These are phyloP conservation scores for Russula brevipes DNA, from an alignment of 768 basidiomycete genomes.

Conservation along the genomic window DNA sequence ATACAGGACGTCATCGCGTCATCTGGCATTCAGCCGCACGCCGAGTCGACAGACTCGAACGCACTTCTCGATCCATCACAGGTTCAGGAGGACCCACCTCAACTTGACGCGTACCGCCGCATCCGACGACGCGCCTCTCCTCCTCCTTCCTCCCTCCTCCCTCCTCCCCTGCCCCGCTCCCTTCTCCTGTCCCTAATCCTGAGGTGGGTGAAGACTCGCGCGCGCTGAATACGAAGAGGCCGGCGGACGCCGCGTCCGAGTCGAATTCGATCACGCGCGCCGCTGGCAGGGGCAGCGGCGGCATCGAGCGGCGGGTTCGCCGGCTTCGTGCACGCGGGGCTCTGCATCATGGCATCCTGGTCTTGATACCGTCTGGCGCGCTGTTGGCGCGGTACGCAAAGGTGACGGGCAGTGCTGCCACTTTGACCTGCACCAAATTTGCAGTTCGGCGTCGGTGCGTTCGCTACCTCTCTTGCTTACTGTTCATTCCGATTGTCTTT, in stretches of 20 bases:
- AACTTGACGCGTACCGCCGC: conserved; percentile 41
- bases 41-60: conserved; percentile 38
- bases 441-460: conserved; percentile 10
- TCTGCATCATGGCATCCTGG: conserved; percentile 50
- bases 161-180: neutral
- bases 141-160: neutral
- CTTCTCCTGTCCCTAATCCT: neutral
- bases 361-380: conserved; percentile 54
- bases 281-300: neutral
- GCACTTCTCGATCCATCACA: conserved; percentile 46
- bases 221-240: neutral
- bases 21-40: conserved; percentile 48
- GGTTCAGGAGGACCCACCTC: conserved; percentile 39
- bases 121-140: conserved; percentile 10
- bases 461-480: too few relatives aligned
- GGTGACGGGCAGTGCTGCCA: conserved; percentile 37
- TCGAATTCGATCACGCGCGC: too few relatives aligned
- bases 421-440: conserved; percentile 46
- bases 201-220: neutral
- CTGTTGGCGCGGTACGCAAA: conserved; percentile 50
- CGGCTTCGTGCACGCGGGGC: conserved; percentile 48
- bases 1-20: conserved; percentile 42
- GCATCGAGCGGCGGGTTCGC: conserved; percentile 23
- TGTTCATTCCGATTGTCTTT: too few relatives aligned
- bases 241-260: neutral